phyloP scores from a whole-genome alignment of 2,329 filamentous ascomycete genomes.

The Fusarium sp. region DNA sequence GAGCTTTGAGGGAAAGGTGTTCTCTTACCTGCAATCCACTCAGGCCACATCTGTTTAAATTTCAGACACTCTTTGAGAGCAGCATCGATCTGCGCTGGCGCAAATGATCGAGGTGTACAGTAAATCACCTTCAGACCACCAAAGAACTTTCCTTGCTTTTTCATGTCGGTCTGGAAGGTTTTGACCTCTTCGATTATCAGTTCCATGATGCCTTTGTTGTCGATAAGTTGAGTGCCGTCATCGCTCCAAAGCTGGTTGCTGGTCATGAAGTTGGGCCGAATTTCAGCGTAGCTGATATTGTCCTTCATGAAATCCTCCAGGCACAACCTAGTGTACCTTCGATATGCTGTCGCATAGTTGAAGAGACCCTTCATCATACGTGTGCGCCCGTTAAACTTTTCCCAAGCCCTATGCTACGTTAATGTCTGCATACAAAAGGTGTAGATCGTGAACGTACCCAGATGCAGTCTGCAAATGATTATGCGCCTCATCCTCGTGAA shows the following conservation, averaged over 20 bases:
- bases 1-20: no score
- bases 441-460: conserved; percentile 55
- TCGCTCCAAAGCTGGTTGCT: conserved; percentile 68
- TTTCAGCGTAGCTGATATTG: conserved; percentile 76
- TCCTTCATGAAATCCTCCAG: conserved; percentile 71
- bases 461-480: conserved; percentile 57
- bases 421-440: not conserved
- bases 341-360: conserved; percentile 71
- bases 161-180: conserved; percentile 53
- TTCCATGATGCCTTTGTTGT: conserved; percentile 67
- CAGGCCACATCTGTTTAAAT: conserved; percentile 65
- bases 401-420: conserved; percentile 59
- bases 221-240: conserved; percentile 61
- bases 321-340: conserved; percentile 66
- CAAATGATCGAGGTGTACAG: conserved; percentile 72
- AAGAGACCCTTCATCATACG: conserved; percentile 78
- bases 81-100: conserved; percentile 54
- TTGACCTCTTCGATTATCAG: conserved; percentile 67
- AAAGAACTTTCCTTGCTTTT: conserved; percentile 54
- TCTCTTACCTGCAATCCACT: conserved; percentile 70
- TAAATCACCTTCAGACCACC: conserved; percentile 77
- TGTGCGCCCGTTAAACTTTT: conserved; percentile 73
- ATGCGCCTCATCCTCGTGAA: conserved; percentile 69
- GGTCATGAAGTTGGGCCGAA: conserved; percentile 74
- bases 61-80: conserved; percentile 69